A percentile compares a stretch with the other conserved stretches of the same genome.
Evolutionary conservation across 73 alveolate genomes (phyloP).

Genomic region (Tetrahymena elliotti): DNA sequence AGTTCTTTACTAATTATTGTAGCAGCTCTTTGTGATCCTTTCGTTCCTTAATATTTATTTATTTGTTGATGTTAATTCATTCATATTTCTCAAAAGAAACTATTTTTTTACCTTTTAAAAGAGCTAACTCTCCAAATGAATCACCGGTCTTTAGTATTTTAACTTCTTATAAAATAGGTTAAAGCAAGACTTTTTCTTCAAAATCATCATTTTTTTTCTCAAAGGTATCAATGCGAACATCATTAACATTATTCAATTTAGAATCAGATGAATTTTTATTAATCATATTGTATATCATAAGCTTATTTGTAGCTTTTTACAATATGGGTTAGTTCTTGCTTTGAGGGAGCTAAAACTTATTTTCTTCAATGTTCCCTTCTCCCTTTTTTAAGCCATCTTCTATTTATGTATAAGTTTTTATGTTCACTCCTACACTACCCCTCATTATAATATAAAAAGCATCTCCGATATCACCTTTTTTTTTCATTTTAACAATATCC

Average conservation of each 20-base stretch:
- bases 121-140: not conserved
- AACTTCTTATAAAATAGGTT: not conserved
- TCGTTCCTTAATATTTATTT: not conserved
- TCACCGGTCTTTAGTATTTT: not conserved
- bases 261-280: not conserved
- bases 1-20: not conserved
- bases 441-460: not conserved
- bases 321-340: not conserved
- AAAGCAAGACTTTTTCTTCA: not conserved
- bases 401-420: not conserved
- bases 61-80: not conserved
- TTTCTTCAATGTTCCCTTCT: not conserved
- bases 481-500: not conserved
- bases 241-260: not conserved
- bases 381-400: not conserved
- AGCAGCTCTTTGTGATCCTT: not conserved
- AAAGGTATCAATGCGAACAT: not conserved
- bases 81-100: not conserved
- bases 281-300: not conserved
- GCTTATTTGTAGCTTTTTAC: not conserved
- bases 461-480: not conserved
- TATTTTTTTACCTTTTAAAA: not conserved
- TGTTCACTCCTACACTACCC: not conserved
- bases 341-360: not conserved
- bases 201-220: not conserved